A percentile compares a stretch with the other conserved stretches of the same genome.
phyloP scores from a whole-genome alignment of 2,329 filamentous ascomycete species.

The Emergomyces africanus region DNA sequence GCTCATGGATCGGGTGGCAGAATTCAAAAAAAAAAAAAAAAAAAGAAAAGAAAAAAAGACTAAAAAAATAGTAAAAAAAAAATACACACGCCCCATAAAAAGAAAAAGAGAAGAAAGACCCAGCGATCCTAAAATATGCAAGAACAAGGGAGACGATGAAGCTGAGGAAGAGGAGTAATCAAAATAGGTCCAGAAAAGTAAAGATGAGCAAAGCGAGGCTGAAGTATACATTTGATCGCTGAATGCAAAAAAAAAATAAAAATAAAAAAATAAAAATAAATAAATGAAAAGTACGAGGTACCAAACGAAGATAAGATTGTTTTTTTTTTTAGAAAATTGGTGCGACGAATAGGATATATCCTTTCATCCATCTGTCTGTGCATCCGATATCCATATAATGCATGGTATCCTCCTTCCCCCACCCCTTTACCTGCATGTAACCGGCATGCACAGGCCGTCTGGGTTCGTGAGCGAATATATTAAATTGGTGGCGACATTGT shows the following conservation, averaged over 20 bases:
- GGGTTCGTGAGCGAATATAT: not conserved
- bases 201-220: not conserved
- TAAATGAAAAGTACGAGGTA: too few relatives aligned
- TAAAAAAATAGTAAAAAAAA: too few relatives aligned
- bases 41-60: too few relatives aligned
- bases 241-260: not conserved
- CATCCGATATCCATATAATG: too few relatives aligned
- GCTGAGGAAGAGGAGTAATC: not conserved
- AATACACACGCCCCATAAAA: too few relatives aligned
- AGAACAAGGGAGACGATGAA: not conserved
- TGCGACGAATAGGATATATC: not conserved
- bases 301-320: too few relatives aligned
- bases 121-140: not conserved
- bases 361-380: not conserved
- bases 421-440: too few relatives aligned
- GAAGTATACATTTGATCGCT: not conserved
- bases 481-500: not conserved
- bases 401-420: too few relatives aligned
- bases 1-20: too few relatives aligned
- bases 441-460: too few relatives aligned
- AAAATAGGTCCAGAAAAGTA: not conserved
- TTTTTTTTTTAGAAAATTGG: too few relatives aligned
- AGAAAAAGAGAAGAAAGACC: not conserved
- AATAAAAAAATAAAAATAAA: not conserved
- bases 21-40: too few relatives aligned